Evolutionary conservation across 2,329 filamentous ascomycete genomes (phyloP), one percentile per base, ranked within the genome.

Genomic region (Berkeleyomyces rouxiae): DNA sequence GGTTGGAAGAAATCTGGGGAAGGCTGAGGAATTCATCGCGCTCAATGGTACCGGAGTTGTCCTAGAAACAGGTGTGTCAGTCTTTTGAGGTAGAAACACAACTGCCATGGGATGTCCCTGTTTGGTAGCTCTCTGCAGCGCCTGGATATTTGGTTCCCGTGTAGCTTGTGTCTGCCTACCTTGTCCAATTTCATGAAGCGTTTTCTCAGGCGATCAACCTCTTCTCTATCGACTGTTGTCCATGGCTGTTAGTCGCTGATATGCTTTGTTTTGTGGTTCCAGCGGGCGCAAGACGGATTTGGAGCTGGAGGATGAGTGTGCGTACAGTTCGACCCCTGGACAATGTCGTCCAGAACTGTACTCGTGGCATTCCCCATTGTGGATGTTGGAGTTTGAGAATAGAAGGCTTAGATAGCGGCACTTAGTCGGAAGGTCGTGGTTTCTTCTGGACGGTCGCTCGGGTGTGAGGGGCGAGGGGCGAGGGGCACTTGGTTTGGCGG

Each of bases 161-260:
- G 23, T 23, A 23, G 23, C 23, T 23, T 23, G 23, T 23, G 23
- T 10, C 7, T 59, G 68, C 77, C 68, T 76, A 93, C 92, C 83
- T 96, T 97, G 76, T 99, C 93, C 65, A 99, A 79, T 77, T 99
- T 99, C 92, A 97, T 97, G 72, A 99, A 99, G 66, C 92, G 84
- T 79, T 99, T 99, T 71, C 90, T 83, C 72, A 99, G 80, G 70
- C 93, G 84, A 73, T 97, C 93, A 65, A 99, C 90, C 75, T 99
- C 93, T 71, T 99, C 93, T 74, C 88, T 86, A 78, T 99, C 89
- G 79, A 99, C 92, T 97, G 55, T 6, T 31, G 10, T 4, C 4
- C 42, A 57, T 16, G 4, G 11, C 7, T 58, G 59, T 60, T 39
- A 59, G 53, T 37, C 13, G 47, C 90, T 74, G 97, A 92, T 70